phyloP scores from a whole-genome alignment of 306 rosid genomes.

The Ceratonia siliqua region DNA sequence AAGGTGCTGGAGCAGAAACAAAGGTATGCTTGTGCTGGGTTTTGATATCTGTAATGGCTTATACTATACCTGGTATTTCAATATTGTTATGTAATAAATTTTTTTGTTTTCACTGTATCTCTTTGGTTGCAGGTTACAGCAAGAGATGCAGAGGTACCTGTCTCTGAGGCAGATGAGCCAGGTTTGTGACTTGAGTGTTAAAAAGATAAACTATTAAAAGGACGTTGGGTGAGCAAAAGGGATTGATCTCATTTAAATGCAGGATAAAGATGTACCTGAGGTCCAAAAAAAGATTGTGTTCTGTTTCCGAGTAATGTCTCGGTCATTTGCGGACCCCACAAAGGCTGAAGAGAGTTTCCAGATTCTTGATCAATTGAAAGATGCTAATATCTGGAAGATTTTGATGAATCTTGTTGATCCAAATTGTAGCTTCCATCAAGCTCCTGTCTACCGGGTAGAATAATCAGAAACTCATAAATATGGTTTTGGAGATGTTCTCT shows the following conservation, averaged over 20 bases:
- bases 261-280: constrained; percentile 86
- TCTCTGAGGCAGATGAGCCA: constrained; percentile 70
- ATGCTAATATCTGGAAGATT: constrained; percentile 93
- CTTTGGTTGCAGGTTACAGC: constrained; percentile 81
- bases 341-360: constrained; percentile 90
- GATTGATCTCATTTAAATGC: constrained; percentile 54
- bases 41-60: constrained; percentile 30
- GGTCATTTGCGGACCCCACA: constrained; percentile 73
- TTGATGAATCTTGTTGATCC: constrained; percentile 85
- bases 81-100: constrained; percentile 28
- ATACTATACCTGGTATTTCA: constrained; percentile 26
- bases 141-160: constrained; percentile 95
- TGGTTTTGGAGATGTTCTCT: not conserved
- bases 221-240: constrained; percentile 32
- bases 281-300: constrained; percentile 70
- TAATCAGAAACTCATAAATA: constrained; percentile 21
- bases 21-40: constrained; percentile 55
- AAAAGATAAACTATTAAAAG: constrained; percentile 29
- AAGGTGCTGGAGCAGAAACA: constrained; percentile 96
- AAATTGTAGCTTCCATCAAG: constrained; percentile 70
- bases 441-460: constrained; percentile 66
- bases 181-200: constrained; percentile 59
- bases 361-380: constrained; percentile 90
- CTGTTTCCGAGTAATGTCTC: constrained; percentile 87
- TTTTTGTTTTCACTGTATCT: constrained; percentile 46